A percentile compares a stretch with the other conserved stretches of the same genome.
Conservation (phyloP, 371 early-diverging fungal species). For the Agmasoma carcini region DNA sequence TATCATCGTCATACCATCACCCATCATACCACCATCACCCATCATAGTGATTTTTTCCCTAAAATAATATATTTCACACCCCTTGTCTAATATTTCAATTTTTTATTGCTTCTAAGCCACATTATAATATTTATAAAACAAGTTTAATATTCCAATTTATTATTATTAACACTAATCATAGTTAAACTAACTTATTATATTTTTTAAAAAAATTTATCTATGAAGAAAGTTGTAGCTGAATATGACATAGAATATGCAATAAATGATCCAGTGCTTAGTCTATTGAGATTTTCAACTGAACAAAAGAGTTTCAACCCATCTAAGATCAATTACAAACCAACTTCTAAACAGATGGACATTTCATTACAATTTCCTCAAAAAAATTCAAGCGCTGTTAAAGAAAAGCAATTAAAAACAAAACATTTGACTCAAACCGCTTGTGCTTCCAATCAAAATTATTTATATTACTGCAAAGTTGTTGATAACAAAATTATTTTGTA, state of each 20-base stretch:
- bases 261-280: background rate
- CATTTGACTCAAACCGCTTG: background rate
- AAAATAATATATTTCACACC: too few relatives aligned
- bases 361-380: background rate
- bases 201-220: too few relatives aligned
- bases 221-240: constrained; percentile 10
- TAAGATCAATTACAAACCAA: constrained; percentile 11
- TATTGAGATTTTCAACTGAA: background rate
- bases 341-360: constrained; percentile 1
- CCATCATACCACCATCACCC: too few relatives aligned
- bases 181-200: too few relatives aligned
- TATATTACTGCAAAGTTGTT: background rate
- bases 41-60: too few relatives aligned
- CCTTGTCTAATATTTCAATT: too few relatives aligned
- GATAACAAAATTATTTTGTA: background rate
- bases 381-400: constrained; percentile 4
- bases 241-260: background rate
- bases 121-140: too few relatives aligned
- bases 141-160: too few relatives aligned
- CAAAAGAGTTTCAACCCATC: background rate
- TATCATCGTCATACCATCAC: too few relatives aligned
- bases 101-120: too few relatives aligned
- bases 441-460: background rate
- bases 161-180: too few relatives aligned
- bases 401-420: background rate